phyloP scores from a whole-genome alignment of 345 rosid species.

The Chamaenerion angustifolium region DNA sequence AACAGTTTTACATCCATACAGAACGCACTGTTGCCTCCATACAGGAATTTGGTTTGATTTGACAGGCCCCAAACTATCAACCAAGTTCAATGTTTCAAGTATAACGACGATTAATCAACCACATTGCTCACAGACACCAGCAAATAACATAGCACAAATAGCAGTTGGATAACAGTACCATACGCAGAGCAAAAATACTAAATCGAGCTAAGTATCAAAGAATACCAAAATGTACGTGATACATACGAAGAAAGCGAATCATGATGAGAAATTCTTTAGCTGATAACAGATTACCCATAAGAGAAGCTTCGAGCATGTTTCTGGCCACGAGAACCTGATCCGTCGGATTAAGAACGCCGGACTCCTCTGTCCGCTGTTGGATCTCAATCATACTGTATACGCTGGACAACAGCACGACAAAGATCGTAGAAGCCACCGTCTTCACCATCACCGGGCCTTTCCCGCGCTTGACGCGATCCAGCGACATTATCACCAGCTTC shows the following conservation, averaged over 20 bases:
- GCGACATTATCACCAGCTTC: conserved; percentile 43
- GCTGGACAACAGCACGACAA: conserved; percentile 48
- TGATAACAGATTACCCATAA: conserved; percentile 41
- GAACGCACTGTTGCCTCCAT: no score
- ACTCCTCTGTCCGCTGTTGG: conserved; percentile 39
- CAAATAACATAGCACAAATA: no score
- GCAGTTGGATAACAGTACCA: no score
- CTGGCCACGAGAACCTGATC: conserved; percentile 66
- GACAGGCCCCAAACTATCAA: no score
- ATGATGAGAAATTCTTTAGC: background rate
- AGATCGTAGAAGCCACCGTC: conserved; percentile 48
- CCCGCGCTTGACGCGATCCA: conserved; percentile 76
- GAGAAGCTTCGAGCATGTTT: conserved; percentile 75
- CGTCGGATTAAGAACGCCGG: conserved; percentile 53
- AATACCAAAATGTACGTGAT: background rate
- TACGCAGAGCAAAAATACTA: no score
- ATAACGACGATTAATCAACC: no score
- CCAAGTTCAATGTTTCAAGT: no score
- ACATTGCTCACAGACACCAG: no score
- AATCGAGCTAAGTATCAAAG: background rate
- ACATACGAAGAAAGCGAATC: background rate
- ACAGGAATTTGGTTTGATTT: no score
- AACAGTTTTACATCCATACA: no score
- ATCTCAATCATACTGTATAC: conserved; percentile 42
- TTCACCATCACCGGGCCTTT: conserved; percentile 62